Base-by-base conservation (phyloP, 2,329 filamentous ascomycete species). In the Trichoderma semiorbis region DNA sequence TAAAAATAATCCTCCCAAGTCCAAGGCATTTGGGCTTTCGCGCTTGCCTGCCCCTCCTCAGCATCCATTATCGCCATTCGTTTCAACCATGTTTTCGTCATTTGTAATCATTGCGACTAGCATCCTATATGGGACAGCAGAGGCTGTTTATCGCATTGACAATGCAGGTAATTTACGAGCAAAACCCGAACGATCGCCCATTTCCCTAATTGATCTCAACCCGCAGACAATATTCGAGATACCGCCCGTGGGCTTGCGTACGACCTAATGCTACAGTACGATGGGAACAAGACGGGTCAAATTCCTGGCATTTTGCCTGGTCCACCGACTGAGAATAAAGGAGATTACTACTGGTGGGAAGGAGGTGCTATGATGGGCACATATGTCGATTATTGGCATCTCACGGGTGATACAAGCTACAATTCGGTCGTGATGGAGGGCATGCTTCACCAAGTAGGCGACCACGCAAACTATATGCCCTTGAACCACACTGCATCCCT, bases 291-390 rank as follows among this genome's bases (percentile, higher is more conserved):
- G 72, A 80, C 85, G 1, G 87, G 87, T 69, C 80, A 83, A 77
- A 86, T 85, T 18, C 87, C 87, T 8, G 88, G 88, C 39, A 89
- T 88, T 75, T 79, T 89, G 12, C 87, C 87, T 1, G 87, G 87
- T 0, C 88, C 88, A 69, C 87, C 87, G 74, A 78, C 79, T 1
- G 77, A 78, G 36, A 74, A 78, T 18, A 78, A 77, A 66, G 87
- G 87, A 74, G 84, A 87, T 73, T 91, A 91, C 79, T 93, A 92
- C 84, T 93, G 91, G 91, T 93, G 91, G 91, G 89, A 93, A 78
- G 89, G 89, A 6, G 88, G 89, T 67, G 88, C 89, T 16, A 84
- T 93, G 81, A 92, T 91, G 85, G 89, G 90, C 74, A 87, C 89
- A 1, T 82, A 92, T 75, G 84, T 93, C 57, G 90, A 93, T 79